Conservation (phyloP, 2,329 filamentous ascomycete species). For the Chrysosporium queenslandicum region DNA sequence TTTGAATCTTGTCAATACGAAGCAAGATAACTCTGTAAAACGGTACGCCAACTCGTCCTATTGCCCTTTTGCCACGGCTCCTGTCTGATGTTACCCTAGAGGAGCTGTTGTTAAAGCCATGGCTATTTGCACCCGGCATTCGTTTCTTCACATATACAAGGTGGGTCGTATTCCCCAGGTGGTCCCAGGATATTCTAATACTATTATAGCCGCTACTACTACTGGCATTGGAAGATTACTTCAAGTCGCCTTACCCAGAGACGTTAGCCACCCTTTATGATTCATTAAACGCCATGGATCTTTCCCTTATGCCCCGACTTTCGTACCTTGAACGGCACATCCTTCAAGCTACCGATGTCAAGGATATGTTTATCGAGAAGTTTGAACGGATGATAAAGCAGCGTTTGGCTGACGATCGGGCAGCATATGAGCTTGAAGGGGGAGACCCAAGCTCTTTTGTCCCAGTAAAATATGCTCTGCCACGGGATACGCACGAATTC, state of each 20-base stretch:
- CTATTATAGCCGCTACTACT: conserved; percentile 64
- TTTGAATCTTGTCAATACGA: conserved; percentile 93
- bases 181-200: not conserved
- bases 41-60: conserved; percentile 36
- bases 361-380: conserved; percentile 94
- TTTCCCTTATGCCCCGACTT: conserved; percentile 81
- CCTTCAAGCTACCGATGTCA: conserved; percentile 80
- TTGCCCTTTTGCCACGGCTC: not conserved
- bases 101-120: conserved; percentile 95
- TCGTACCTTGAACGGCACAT: conserved; percentile 76
- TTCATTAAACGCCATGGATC: conserved; percentile 90
- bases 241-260: conserved; percentile 78
- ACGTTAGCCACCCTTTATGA: conserved; percentile 83
- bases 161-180: conserved; percentile 36
- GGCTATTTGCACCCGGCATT: conserved; percentile 96
- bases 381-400: conserved; percentile 90
- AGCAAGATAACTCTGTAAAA: conserved; percentile 86
- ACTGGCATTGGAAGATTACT: conserved; percentile 90
- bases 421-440: conserved; percentile 19
- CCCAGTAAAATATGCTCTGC: conserved; percentile 60
- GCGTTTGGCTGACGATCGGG: conserved; percentile 57
- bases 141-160: conserved; percentile 98
- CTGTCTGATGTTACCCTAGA: conserved; percentile 38
- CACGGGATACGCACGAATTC: conserved; percentile 93
- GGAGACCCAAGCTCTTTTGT: conserved; percentile 50